Base-by-base conservation (phyloP, 225 moss, liverwort and hornwort genomes). In the Takakia lepidozioides region DNA sequence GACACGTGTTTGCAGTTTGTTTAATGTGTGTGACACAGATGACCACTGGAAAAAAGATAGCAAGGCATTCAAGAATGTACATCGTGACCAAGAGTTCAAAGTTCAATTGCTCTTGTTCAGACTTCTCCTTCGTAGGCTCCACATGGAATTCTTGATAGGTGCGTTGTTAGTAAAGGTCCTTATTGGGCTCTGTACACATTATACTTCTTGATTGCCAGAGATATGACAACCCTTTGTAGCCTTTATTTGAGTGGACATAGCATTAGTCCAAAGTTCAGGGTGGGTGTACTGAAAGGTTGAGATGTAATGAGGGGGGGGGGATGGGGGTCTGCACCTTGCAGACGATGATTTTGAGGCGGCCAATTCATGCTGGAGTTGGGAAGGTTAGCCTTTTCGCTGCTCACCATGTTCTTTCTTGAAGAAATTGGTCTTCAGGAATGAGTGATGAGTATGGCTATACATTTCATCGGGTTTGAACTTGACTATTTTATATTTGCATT, bases 341-440 rank as follows among this genome's bases (percentile, higher is more conserved):
- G 87, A 74, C 86, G 29, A 74, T 39, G 52, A 84, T 93, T 42
- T 51, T 93, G 18, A 75, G 89, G 46, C 74, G 62, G 47, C 46
- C 48, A 2, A 58, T 43, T 13, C 38, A 27, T 27, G 51, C 52
- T 47, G 55, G 55, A 47, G 58, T n/a, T 16, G 66, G 66, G 40
- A 65, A 73, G 49, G 70, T 89, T 27, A 60, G 71, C 32, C 38
- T 75, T 29, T 89, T 93, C 41, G 93, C 74, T 46, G 71, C 82
- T 38, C 83, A 83, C 39, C 74, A 25, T 27, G 27, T 61, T 43
- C 30, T 38, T 1, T 38, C 38, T 6, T 29, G 25, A 23, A 24
- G 25, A 23, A 13, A 23, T 11, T 32, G 0, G 7, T 11, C 32
- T 32, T 32, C 8, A 32, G 7, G 32, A 32, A n/a, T n/a, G n/a